Percentiles rank a stretch among this genome's conserved stretches.
Conservation (phyloP, 2,329 filamentous ascomycete species). For the Penicillium expansum region DNA sequence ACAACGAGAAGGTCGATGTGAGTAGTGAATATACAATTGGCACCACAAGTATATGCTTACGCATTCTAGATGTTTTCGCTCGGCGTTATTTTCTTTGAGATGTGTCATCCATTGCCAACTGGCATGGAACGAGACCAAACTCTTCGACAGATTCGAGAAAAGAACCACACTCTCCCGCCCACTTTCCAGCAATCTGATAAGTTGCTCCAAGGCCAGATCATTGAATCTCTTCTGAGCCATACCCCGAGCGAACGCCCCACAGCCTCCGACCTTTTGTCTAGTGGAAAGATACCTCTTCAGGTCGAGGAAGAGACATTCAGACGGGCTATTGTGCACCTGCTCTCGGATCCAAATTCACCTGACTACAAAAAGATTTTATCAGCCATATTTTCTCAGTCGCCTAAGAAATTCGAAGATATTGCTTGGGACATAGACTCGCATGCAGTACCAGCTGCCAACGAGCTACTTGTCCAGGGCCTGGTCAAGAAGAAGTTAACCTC, state of each 20-base stretch:
- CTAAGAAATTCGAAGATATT: slow-evolving; percentile 76
- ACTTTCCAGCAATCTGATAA: slow-evolving; percentile 71
- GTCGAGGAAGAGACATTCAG: slow-evolving; percentile 91
- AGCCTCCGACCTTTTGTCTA: slow-evolving; percentile 76
- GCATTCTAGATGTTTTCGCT: slow-evolving; percentile 79
- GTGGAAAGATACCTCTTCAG: slow-evolving; percentile 82
- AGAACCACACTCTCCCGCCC: slow-evolving; percentile 65
- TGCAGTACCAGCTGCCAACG: slow-evolving; percentile 50
- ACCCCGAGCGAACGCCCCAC: slow-evolving; percentile 79
- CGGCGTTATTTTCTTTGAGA: slow-evolving; percentile 97
- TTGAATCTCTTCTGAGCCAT: slow-evolving; percentile 76
- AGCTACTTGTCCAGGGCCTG: slow-evolving; percentile 65
- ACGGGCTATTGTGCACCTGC: slow-evolving; percentile 72
- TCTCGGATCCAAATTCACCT: slow-evolving; percentile 74
- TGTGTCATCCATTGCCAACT: slow-evolving; percentile 68
- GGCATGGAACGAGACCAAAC: slow-evolving; percentile 64
- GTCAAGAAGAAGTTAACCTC: slow-evolving; percentile 71
- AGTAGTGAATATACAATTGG: slow-evolving; percentile 33
- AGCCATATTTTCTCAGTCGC: slow-evolving; percentile 74
- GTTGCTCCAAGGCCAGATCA: slow-evolving; percentile 68
- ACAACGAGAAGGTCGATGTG: slow-evolving; percentile 89
- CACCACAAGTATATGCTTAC: slow-evolving; percentile 8
- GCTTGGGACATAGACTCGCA: slow-evolving; percentile 69
- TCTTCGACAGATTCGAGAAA: slow-evolving; percentile 66
- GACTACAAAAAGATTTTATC: slow-evolving; percentile 88